Evolutionary conservation across 2,329 filamentous ascomycete species (phyloP), one percentile per base, ranked within the genome.

Genomic region (Magnaporthiopsis poae): DNA sequence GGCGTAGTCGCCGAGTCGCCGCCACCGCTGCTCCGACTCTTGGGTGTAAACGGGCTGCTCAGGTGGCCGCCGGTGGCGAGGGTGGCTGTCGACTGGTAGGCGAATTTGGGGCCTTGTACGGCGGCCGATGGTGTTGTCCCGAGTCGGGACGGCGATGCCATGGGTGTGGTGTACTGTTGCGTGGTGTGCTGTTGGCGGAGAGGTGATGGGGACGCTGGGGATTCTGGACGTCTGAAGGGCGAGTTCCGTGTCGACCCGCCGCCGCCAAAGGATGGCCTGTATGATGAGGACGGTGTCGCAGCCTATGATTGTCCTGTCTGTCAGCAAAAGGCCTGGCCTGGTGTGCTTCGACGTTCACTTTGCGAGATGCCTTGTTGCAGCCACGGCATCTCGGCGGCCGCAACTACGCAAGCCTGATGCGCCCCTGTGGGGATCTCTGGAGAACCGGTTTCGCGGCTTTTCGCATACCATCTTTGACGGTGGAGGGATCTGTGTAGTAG

Each of bases 221-320:
- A 86, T 71, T 86, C 85, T 65, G 85, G 81, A 70, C 86, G 78
- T 67, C 86, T 83, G 74, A 89, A 89, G 15, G 86, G 86, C 64
- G 86, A 89, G 73, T 79, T 84, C 74, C 90, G 86, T 71, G 86
- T 84, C 62, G 89, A 88, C 70, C 87, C 87, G 77, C 89, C 90
- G 68, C 88, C 88, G 68, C 91, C 78, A 66, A 88, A 88, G 31
- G 88, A 90, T 18, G 88, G 88, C 75, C 90, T 90, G 77, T 89
- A 91, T 46, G 39, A 18, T 18, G 39, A 46, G 39, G 80, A 18
- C 12, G 46, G 46, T 59, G 63, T 29, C 15, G 63, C 27, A 3
- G 63, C 29, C 63, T 59, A 18, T 33, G 35, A 15, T 64, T 65
- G 33, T 65, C 15, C 15, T 18, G 39, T 18, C 39, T 13, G 39